phyloP scores from a whole-genome alignment of 78 protist genomes.

The Planoprotostelium fungivorum region DNA sequence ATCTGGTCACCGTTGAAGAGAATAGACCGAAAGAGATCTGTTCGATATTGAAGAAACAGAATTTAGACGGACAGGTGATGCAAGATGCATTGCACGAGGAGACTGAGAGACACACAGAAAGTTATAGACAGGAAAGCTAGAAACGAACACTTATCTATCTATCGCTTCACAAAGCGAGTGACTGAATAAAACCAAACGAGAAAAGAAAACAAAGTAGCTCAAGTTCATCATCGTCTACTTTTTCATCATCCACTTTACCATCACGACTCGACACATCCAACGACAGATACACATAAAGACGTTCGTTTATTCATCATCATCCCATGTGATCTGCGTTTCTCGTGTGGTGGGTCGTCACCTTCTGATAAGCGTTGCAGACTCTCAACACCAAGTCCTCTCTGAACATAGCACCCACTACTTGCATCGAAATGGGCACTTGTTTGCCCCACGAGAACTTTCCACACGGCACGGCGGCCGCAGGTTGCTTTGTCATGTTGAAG shows the following conservation, averaged over 20 bases:
- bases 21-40: constrained; percentile 43
- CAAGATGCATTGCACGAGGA: not conserved
- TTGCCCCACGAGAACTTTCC: not conserved
- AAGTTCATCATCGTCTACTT: no score
- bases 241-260: no score
- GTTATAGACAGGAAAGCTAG: not conserved
- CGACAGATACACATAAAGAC: no score
- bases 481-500: not conserved
- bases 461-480: not conserved
- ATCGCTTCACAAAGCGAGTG: no score
- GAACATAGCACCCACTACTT: not conserved
- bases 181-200: no score
- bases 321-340: not conserved
- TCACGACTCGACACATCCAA: no score
- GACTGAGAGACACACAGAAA: not conserved
- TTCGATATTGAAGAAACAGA: constrained; percentile 6
- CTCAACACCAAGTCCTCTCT: not conserved
- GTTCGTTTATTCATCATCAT: no score
- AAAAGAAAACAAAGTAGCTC: no score
- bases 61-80: not conserved
- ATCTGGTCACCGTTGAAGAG: constrained; percentile 55
- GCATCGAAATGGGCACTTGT: not conserved
- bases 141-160: not conserved
- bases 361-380: not conserved
- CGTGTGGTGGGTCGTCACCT: not conserved